Conservation (phyloP, 2,329 filamentous ascomycete species). For the Cladosporium austrohemisphaericum region DNA sequence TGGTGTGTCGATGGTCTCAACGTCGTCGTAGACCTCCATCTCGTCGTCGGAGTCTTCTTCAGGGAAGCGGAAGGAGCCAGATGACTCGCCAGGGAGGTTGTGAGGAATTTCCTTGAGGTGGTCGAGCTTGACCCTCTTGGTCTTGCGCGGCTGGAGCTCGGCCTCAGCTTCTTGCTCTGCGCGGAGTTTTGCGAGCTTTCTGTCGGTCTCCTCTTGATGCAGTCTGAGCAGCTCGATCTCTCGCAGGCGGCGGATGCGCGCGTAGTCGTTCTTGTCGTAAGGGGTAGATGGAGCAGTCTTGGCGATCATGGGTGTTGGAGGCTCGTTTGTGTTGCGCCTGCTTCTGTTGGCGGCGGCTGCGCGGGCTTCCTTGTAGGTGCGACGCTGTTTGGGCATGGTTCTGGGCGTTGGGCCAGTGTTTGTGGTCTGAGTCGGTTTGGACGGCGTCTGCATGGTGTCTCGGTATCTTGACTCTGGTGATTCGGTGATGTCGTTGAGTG, state of each 20-base stretch:
- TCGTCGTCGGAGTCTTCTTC: slow-evolving; percentile 32
- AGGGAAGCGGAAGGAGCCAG: slow-evolving; percentile 29
- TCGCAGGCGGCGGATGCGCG: slow-evolving; percentile 25
- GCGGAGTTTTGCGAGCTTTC: slow-evolving; percentile 19
- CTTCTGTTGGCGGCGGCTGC: not conserved
- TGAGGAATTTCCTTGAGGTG: slow-evolving; percentile 29
- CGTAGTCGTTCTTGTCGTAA: slow-evolving; percentile 27
- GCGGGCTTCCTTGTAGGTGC: slow-evolving; percentile 10
- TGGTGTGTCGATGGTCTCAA: slow-evolving; percentile 7
- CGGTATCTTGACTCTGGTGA: slow-evolving; percentile 1
- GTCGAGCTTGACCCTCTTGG: slow-evolving; percentile 33
- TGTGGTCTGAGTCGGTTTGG: not conserved
- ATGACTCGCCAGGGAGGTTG: slow-evolving; percentile 28
- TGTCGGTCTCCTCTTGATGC: slow-evolving; percentile 23
- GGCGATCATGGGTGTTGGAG: slow-evolving; percentile 12
- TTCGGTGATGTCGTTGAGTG: not conserved
- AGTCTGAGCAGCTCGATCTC: slow-evolving; percentile 21
- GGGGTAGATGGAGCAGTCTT: slow-evolving; percentile 19
- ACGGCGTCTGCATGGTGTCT: slow-evolving; percentile 3
- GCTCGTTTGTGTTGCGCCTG: slow-evolving; percentile 2
- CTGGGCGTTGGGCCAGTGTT: not conserved
- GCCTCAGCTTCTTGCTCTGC: slow-evolving; percentile 25
- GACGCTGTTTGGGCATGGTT: slow-evolving; percentile 3
- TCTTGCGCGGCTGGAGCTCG: slow-evolving; percentile 19
- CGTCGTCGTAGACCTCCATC: slow-evolving; percentile 31